These are phyloP conservation scores for Carex littledalei DNA, from an alignment of 176 grass and related monocot genomes.

Conservation along the genomic window DNA sequence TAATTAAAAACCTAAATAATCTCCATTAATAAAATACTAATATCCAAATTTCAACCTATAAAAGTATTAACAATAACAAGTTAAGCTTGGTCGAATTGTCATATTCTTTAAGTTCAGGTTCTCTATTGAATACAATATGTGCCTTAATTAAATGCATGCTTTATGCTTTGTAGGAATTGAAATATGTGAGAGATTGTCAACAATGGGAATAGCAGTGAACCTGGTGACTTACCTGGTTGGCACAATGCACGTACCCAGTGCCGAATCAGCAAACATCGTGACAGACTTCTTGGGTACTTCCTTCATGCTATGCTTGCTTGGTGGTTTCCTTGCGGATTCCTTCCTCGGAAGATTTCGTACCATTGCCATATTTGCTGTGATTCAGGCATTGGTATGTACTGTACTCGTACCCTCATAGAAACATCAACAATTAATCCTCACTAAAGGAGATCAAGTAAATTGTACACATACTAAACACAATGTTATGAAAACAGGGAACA, in stretches of 20 bases:
- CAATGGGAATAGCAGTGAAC: conserved; percentile 93
- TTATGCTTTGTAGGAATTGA: conserved; percentile 43
- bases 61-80: not conserved
- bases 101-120: not conserved
- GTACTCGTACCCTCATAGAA: not conserved
- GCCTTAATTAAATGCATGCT: not conserved
- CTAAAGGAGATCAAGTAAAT: not conserved
- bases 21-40: not conserved
- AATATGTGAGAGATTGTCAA: conserved; percentile 77
- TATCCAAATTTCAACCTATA: not conserved
- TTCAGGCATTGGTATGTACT: conserved; percentile 48
- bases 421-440: not conserved
- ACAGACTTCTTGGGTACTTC: conserved; percentile 92
- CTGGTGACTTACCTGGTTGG: conserved; percentile 66
- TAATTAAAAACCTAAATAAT: not conserved
- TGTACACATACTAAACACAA: not conserved
- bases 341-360: conserved; percentile 89
- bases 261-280: conserved; percentile 70
- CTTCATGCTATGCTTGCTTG: conserved; percentile 84
- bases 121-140: not conserved
- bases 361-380: conserved; percentile 62
- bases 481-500: conserved; percentile 40
- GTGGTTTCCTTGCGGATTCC: conserved; percentile 86
- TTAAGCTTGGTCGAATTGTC: not conserved
- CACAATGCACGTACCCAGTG: conserved; percentile 84